Percentiles rank a stretch among this genome's conserved stretches.
These are phyloP conservation scores for Pogostemon cablin DNA, from an alignment of 257 asterid genomes.

Conservation along the genomic window DNA sequence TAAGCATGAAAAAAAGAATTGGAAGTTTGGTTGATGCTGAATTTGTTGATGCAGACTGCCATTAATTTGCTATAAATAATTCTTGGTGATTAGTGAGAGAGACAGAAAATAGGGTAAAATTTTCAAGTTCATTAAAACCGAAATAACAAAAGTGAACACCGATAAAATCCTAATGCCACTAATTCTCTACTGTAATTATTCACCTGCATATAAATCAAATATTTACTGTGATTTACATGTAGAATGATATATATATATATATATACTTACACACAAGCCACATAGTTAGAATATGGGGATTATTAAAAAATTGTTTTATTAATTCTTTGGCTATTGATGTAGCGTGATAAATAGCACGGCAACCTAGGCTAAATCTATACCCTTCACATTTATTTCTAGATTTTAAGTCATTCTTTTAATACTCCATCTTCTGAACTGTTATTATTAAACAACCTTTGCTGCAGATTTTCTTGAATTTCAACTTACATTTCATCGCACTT, in stretches of 20 bases:
- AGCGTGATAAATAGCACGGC: constrained; percentile 19
- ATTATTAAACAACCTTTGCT: background rate
- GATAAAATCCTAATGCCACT: background rate
- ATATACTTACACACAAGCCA: constrained; percentile 16
- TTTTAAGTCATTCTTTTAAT: background rate
- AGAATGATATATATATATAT: background rate
- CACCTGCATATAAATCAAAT: background rate
- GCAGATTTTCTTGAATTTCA: constrained; percentile 14
- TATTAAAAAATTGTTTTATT: constrained; percentile 32
- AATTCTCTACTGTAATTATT: background rate
- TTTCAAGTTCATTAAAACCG: background rate
- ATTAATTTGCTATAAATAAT: background rate
- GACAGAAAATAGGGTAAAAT: background rate
- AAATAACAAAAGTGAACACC: background rate
- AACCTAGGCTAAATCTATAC: constrained; percentile 31
- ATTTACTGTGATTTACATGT: too few relatives aligned
- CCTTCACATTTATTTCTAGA: background rate
- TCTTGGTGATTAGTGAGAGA: too few relatives aligned
- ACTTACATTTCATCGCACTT: background rate
- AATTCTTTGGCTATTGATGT: constrained; percentile 36
- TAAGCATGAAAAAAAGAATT: constrained; percentile 15
- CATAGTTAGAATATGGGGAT: constrained; percentile 18
- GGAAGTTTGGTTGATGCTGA: constrained; percentile 5
- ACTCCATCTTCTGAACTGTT: background rate
- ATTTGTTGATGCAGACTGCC: constrained; percentile 2